A percentile compares a stretch with the other conserved stretches of the same genome.
phyloP scores from a whole-genome alignment of 2,329 filamentous ascomycete genomes.

The Cercospora janseana region DNA sequence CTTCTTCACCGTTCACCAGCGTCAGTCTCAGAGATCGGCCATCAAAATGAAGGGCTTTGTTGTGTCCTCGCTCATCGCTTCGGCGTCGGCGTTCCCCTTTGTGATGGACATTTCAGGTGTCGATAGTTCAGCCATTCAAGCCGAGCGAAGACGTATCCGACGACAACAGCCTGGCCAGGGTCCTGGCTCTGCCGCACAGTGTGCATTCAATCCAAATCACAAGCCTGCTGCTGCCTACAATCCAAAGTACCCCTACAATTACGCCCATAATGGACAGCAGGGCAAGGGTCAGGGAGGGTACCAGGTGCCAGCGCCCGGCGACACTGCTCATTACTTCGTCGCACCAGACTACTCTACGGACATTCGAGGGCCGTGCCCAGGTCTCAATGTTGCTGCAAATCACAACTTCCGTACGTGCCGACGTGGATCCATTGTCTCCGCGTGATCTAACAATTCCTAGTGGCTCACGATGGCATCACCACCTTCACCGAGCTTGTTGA shows the following conservation, averaged over 20 bases:
- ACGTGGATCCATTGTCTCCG: no score
- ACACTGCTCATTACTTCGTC: conserved; percentile 41
- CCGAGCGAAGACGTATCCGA: conserved; percentile 14
- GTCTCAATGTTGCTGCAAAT: conserved; percentile 16
- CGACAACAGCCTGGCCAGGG: conserved; percentile 17
- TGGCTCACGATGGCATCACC: conserved; percentile 45
- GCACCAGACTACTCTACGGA: conserved; percentile 39
- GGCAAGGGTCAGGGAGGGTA: conserved; percentile 46
- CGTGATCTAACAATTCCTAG: conserved; percentile 4
- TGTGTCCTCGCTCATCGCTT: conserved; percentile 23
- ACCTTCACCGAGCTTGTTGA: conserved; percentile 44
- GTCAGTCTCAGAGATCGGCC: background rate
- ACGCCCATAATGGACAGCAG: conserved; percentile 43
- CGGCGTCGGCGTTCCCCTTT: conserved; percentile 41
- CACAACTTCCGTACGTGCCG: conserved; percentile 41
- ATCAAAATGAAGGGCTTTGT: conserved; percentile 31
- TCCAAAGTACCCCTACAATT: conserved; percentile 43
- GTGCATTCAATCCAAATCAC: conserved; percentile 44
- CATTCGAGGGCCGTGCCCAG: conserved; percentile 40
- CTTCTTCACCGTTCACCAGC: background rate
- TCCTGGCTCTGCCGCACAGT: conserved; percentile 33
- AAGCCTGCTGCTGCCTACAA: conserved; percentile 38
- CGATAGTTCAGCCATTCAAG: conserved; percentile 32
- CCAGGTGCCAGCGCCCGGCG: conserved; percentile 46
- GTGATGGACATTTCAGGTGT: conserved; percentile 41